These are phyloP conservation scores for Neotropicomus parvogracilis DNA, from an alignment of 1,284 basidiomycete species.

Conservation along the genomic window DNA sequence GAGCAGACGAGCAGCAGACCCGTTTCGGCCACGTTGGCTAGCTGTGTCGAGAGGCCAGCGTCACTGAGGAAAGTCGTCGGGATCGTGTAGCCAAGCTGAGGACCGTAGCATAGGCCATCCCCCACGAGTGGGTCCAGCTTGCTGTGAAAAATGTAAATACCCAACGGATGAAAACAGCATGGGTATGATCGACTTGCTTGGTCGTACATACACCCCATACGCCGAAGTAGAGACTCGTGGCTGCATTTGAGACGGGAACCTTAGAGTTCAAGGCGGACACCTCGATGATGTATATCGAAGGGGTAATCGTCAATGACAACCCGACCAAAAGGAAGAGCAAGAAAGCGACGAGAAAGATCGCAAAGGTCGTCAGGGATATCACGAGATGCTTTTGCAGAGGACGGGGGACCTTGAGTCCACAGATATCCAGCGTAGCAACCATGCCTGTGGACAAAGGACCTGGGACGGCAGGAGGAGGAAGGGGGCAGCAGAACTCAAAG, in stretches of 20 bases:
- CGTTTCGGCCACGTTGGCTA: constrained; percentile 47
- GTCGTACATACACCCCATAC: constrained; percentile 72
- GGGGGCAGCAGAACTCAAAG: background rate
- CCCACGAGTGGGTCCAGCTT: background rate
- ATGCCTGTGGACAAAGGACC: constrained; percentile 9
- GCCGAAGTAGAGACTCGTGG: constrained; percentile 62
- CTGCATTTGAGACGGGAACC: constrained; percentile 47
- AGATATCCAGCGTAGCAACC: constrained; percentile 17
- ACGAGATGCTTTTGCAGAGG: constrained; percentile 45
- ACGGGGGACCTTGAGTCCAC: constrained; percentile 22
- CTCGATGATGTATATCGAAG: constrained; percentile 63
- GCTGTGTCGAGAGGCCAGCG: constrained; percentile 41
- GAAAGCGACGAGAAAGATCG: constrained; percentile 53
- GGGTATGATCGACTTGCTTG: constrained; percentile 36
- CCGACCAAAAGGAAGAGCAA: constrained; percentile 71
- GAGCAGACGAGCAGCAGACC: constrained; percentile 57
- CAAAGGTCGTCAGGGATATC: constrained; percentile 44
- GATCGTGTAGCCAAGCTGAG: constrained; percentile 53
- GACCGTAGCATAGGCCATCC: constrained; percentile 51
- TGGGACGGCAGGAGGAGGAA: background rate
- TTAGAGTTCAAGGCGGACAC: constrained; percentile 41
- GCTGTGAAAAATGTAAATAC: constrained; percentile 13
- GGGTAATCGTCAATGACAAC: constrained; percentile 70
- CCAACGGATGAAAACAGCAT: background rate
- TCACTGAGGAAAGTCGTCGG: constrained; percentile 39